Conservation (phyloP, 208 protist species). For the Leptomonas pyrrhocoris region DNA sequence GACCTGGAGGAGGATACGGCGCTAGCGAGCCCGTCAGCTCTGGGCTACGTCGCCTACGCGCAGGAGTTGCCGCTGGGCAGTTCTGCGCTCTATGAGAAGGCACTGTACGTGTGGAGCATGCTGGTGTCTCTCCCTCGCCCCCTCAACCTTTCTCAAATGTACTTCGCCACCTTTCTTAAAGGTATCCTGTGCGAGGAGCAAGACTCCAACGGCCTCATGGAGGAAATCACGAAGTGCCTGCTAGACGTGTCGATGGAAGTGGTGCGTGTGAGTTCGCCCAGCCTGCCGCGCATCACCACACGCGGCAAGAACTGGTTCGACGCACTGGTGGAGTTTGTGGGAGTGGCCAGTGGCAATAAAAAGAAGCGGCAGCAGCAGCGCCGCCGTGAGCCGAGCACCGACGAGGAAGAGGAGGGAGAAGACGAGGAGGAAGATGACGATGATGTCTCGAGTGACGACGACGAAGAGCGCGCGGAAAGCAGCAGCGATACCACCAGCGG, state of each 20-base stretch:
- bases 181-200: slow-evolving; percentile 64
- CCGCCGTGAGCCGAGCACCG: slow-evolving; percentile 13
- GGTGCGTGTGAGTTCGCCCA: slow-evolving; percentile 48
- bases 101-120: slow-evolving; percentile 82
- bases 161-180: slow-evolving; percentile 76
- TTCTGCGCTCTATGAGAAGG: slow-evolving; percentile 64
- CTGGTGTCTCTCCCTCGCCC: slow-evolving; percentile 62
- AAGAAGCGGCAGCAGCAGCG: slow-evolving; percentile 54
- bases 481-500: slow-evolving; percentile 18
- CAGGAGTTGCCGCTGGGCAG: slow-evolving; percentile 39
- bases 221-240: slow-evolving; percentile 70
- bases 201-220: slow-evolving; percentile 80
- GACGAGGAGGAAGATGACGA: slow-evolving; percentile 37
- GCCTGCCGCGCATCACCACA: slow-evolving; percentile 51
- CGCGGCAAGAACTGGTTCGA: slow-evolving; percentile 85
- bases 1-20: slow-evolving; percentile 51
- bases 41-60: slow-evolving; percentile 64
- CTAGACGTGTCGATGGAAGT: slow-evolving; percentile 62
- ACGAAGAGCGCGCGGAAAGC: slow-evolving; percentile 27
- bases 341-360: slow-evolving; percentile 74
- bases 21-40: slow-evolving; percentile 43
- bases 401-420: slow-evolving; percentile 30
- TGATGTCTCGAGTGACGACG: slow-evolving; percentile 15
- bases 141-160: slow-evolving; percentile 79
- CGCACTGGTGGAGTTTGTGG: slow-evolving; percentile 76